A percentile compares a stretch with the other conserved stretches of the same genome.
Evolutionary conservation across 1,139 yeast species (phyloP).

Genomic region (Debaryomyces singareniensis): DNA sequence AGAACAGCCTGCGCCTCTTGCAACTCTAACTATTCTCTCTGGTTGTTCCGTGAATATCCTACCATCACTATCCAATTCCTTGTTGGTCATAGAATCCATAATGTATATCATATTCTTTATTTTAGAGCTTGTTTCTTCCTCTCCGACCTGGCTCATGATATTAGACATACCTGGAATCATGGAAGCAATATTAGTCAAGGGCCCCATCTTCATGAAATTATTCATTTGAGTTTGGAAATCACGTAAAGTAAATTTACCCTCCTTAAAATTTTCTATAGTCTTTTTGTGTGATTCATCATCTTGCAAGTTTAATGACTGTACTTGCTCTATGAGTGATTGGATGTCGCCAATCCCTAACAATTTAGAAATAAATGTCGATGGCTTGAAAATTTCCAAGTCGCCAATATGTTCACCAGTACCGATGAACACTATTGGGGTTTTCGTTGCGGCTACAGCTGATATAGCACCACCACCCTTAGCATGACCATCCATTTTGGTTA

Average conservation of each 20-base stretch:
- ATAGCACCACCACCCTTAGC: conserved; percentile 99
- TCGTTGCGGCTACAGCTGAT: conserved; percentile 95
- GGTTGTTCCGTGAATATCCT: conserved; percentile 76
- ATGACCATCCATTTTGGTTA: conserved; percentile 98
- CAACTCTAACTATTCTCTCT: conserved; percentile 79
- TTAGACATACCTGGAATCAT: conserved; percentile 94
- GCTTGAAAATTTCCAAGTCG: conserved; percentile 88
- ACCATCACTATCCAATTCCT: conserved; percentile 91
- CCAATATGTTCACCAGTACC: conserved; percentile 98
- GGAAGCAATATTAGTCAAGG: conserved; percentile 83
- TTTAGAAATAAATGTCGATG: conserved; percentile 82
- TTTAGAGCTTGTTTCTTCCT: conserved; percentile 78
- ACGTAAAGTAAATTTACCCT: conserved; percentile 87
- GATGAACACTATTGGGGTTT: conserved; percentile 92
- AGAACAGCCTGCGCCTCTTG: conserved; percentile 93
- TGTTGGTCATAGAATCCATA: conserved; percentile 93
- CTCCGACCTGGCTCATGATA: conserved; percentile 81
- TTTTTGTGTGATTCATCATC: conserved; percentile 64
- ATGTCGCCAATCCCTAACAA: conserved; percentile 93
- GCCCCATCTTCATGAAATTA: conserved; percentile 94
- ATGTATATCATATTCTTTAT: conserved; percentile 87
- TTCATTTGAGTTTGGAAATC: conserved; percentile 95
- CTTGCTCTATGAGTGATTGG: conserved; percentile 91
- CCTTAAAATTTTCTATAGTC: conserved; percentile 87
- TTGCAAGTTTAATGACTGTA: conserved; percentile 80